A percentile compares a stretch with the other conserved stretches of the same genome.
These are phyloP conservation scores for Solanum rostratum DNA, from an alignment of 257 asterid genomes.

Conservation along the genomic window DNA sequence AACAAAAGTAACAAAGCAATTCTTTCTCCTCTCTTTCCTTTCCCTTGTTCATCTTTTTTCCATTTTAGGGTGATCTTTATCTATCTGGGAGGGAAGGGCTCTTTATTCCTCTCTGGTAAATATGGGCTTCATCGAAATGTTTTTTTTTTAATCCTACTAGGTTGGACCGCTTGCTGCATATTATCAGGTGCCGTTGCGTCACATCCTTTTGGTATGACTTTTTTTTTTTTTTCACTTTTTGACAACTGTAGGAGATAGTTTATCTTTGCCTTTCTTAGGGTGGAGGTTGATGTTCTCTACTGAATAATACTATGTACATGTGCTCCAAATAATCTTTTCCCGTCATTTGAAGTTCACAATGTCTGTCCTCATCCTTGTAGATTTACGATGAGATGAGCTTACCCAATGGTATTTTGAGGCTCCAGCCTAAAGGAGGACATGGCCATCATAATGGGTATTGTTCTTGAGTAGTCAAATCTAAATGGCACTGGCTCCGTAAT, in stretches of 20 bases:
- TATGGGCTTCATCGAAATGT: not conserved
- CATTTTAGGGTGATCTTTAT: not conserved
- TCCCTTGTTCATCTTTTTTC: not conserved
- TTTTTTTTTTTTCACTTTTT: not conserved
- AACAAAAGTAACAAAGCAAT: not conserved
- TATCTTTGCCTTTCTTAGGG: not conserved
- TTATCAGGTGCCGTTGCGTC: conserved; percentile 94
- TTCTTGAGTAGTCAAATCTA: not conserved
- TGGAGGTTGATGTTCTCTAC: not conserved
- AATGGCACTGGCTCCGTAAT: not conserved
- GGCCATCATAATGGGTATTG: conserved; percentile 93
- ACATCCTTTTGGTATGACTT: conserved; percentile 67
- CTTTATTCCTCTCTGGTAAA: not conserved
- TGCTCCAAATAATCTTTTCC: not conserved
- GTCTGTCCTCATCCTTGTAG: conserved; percentile 22
- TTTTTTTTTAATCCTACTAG: conserved; percentile 18
- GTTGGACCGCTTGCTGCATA: conserved; percentile 96
- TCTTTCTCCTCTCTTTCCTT: not conserved
- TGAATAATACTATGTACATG: not conserved
- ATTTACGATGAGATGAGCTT: conserved; percentile 91
- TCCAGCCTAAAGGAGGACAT: conserved; percentile 95
- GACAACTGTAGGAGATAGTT: not conserved
- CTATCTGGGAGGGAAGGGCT: not conserved
- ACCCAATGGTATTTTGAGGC: conserved; percentile 90
- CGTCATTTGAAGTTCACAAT: not conserved